Percentiles rank a stretch among this genome's conserved stretches.
Evolutionary conservation across 371 early-diverging fungal species (phyloP).

Genomic region (Lichtheimia ramosa): DNA sequence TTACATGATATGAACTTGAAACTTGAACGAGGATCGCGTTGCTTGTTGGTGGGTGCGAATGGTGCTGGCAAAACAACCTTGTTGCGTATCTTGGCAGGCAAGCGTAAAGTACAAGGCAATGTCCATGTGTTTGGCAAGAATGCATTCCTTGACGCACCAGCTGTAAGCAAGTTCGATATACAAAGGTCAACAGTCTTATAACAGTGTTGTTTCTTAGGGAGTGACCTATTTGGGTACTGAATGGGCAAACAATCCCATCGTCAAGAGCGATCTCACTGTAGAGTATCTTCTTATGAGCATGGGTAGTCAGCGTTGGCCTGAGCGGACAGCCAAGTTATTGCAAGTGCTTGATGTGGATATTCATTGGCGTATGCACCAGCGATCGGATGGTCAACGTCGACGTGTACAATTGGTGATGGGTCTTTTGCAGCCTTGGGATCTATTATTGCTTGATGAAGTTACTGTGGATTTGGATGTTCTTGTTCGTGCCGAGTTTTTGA

Average conservation of each 20-base stretch:
- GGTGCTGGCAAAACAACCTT: slow-evolving; percentile 73
- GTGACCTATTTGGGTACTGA: slow-evolving; percentile 83
- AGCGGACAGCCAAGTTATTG: slow-evolving; percentile 60
- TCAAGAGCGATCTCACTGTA: slow-evolving; percentile 66
- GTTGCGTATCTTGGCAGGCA: slow-evolving; percentile 68
- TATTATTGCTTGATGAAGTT: slow-evolving; percentile 80
- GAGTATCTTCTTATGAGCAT: slow-evolving; percentile 66
- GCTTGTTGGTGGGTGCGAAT: slow-evolving; percentile 64
- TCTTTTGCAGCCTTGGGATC: slow-evolving; percentile 68
- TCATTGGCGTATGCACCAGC: slow-evolving; percentile 73
- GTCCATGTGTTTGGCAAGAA: slow-evolving; percentile 61
- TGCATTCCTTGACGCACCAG: slow-evolving; percentile 66
- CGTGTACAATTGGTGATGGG: slow-evolving; percentile 81
- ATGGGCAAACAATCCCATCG: slow-evolving; percentile 67
- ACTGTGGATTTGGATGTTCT: slow-evolving; percentile 84
- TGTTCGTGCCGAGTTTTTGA: slow-evolving; percentile 63
- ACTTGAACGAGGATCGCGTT: slow-evolving; percentile 57
- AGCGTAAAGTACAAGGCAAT: slow-evolving; percentile 59
- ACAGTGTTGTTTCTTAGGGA: slow-evolving; percentile 30
- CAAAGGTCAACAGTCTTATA: too few species aligned
- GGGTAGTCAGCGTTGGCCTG: slow-evolving; percentile 66
- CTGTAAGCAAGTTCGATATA: slow-evolving; percentile 12
- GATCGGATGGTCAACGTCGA: slow-evolving; percentile 66
- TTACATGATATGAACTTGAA: slow-evolving; percentile 52
- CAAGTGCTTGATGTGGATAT: slow-evolving; percentile 72